These are phyloP conservation scores for Debaryomycetaceae sp. DNA, from an alignment of 1,139 yeast genomes.

Conservation along the genomic window DNA sequence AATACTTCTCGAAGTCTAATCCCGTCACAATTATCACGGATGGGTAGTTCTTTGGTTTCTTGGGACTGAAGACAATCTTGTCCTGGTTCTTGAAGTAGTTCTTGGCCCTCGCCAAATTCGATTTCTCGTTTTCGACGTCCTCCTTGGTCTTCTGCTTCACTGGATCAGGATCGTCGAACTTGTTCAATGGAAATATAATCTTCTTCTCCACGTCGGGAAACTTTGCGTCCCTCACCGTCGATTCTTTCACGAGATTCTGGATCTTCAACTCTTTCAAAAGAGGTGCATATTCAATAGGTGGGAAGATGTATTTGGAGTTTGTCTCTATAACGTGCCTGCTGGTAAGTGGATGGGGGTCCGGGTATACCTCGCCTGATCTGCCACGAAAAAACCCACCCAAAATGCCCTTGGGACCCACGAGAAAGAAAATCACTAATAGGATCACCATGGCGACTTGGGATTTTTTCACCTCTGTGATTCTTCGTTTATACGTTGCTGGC, in stretches of 20 bases:
- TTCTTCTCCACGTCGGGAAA: constrained; percentile 36
- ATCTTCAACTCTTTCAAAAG: constrained; percentile 53
- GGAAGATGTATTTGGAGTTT: constrained; percentile 54
- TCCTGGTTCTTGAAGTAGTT: constrained; percentile 64
- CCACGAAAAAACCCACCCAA: constrained; percentile 7
- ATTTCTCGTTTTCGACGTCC: constrained; percentile 34
- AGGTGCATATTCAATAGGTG: constrained; percentile 65
- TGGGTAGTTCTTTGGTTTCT: constrained; percentile 46
- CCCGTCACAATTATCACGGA: constrained; percentile 77
- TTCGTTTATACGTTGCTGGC: constrained; percentile 29
- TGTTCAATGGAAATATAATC: constrained; percentile 34
- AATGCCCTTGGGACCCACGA: constrained; percentile 21
- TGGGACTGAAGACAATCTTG: constrained; percentile 51
- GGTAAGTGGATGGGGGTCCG: constrained; percentile 34
- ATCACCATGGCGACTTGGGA: constrained; percentile 13
- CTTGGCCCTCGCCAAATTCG: constrained; percentile 45
- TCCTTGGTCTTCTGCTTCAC: constrained; percentile 32
- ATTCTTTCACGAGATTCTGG: constrained; percentile 45
- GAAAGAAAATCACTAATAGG: constrained; percentile 19
- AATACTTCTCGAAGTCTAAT: constrained; percentile 69
- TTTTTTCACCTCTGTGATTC: constrained; percentile 15
- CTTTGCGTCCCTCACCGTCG: constrained; percentile 34
- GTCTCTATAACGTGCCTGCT: constrained; percentile 37
- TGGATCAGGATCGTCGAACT: constrained; percentile 46
- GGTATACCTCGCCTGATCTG: constrained; percentile 16